These are phyloP conservation scores for Tinospora cordifolia DNA, from an alignment of 164 flowering plant genomes.

Conservation along the genomic window DNA sequence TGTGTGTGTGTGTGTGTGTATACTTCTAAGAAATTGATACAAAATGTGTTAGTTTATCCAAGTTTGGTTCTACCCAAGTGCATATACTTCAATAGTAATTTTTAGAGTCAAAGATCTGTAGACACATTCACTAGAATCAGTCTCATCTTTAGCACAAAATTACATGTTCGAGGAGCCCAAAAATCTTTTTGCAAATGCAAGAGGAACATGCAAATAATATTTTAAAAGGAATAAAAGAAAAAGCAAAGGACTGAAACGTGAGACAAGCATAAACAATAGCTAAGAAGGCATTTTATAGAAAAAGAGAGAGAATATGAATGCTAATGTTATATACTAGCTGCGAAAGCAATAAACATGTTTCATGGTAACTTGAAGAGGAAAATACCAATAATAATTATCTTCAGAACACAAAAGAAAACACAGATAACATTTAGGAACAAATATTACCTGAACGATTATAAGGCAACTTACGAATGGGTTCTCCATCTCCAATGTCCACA, in stretches of 20 bases:
- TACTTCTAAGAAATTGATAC: not conserved
- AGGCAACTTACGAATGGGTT: constrained; percentile 84
- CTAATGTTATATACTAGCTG: too few species aligned
- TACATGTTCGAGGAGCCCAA: not conserved
- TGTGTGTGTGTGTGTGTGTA: too few species aligned
- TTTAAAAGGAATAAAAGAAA: not conserved
- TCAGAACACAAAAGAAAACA: not conserved
- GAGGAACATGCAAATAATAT: not conserved
- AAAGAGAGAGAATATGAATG: not conserved
- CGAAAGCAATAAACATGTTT: not conserved
- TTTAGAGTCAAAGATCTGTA: not conserved
- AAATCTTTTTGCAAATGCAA: not conserved
- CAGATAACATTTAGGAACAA: not conserved
- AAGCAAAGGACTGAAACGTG: not conserved
- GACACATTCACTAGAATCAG: not conserved
- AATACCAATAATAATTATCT: not conserved
- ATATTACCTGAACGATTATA: constrained; percentile 78
- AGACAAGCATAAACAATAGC: not conserved
- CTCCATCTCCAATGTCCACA: constrained; percentile 98
- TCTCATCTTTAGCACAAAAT: not conserved
- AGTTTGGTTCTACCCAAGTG: not conserved
- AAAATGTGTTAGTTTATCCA: not conserved
- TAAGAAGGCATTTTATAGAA: not conserved
- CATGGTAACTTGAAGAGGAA: not conserved
- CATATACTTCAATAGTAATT: not conserved